Evolutionary conservation across 129 eudicot species (phyloP).

Genomic region (Erigeron canadensis): DNA sequence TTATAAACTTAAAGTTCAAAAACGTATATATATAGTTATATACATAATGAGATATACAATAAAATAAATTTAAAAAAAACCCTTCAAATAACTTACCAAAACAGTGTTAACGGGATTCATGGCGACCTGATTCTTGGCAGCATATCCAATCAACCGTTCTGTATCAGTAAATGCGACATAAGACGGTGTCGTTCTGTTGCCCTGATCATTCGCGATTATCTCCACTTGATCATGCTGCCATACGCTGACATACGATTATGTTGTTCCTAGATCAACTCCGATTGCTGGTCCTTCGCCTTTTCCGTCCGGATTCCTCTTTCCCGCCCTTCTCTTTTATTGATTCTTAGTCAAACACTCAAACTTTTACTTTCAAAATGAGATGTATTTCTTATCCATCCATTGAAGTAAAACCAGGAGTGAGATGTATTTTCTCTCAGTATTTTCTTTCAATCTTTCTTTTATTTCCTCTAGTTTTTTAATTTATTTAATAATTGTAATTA

Average conservation of each 20-base stretch:
- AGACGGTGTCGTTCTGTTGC: constrained; percentile 38
- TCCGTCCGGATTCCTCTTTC: too few relatives aligned
- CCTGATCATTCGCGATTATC: constrained; percentile 37
- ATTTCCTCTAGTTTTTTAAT: too few relatives aligned
- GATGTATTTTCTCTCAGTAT: too few relatives aligned
- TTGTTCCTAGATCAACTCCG: constrained; percentile 33
- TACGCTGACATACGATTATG: constrained; percentile 32
- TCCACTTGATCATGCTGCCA: constrained; percentile 40
- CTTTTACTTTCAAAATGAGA: too few relatives aligned
- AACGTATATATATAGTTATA: neutral
- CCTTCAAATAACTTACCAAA: too few relatives aligned
- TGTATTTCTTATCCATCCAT: too few relatives aligned
- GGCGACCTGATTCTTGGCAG: constrained; percentile 34
- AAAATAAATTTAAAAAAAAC: neutral
- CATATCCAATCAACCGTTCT: constrained; percentile 31
- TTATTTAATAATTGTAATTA: too few relatives aligned
- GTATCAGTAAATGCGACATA: constrained; percentile 36
- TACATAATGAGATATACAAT: neutral
- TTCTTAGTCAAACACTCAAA: too few relatives aligned
- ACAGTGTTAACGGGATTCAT: constrained; percentile 36
- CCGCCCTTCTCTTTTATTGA: too few relatives aligned
- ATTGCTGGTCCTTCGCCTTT: constrained; percentile 39
- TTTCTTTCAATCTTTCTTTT: too few relatives aligned
- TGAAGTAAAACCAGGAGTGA: too few relatives aligned
- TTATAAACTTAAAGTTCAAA: too few relatives aligned